A percentile compares a stretch with the other conserved stretches of the same genome.
Evolutionary conservation across 1,139 yeast genomes (phyloP).

Genomic region (Suhomyces coccinellae): DNA sequence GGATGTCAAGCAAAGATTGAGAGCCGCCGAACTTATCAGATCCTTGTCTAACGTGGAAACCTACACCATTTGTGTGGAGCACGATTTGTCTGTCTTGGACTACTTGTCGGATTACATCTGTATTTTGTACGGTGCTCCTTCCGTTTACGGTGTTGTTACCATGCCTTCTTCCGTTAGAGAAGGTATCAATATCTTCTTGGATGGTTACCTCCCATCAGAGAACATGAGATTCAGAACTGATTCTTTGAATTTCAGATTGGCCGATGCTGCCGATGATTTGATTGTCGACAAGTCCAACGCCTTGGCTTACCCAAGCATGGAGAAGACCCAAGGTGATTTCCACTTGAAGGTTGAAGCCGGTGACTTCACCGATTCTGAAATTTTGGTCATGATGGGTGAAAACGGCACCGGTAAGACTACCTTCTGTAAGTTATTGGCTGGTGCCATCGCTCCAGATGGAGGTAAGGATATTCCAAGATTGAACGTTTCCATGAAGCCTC

Average conservation of each 20-base stretch:
- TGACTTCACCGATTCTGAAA: slow-evolving; percentile 93
- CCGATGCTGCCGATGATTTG: slow-evolving; percentile 85
- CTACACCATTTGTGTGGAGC: slow-evolving; percentile 95
- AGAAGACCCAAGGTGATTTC: slow-evolving; percentile 95
- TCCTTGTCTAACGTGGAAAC: slow-evolving; percentile 71
- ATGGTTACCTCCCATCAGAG: slow-evolving; percentile 96
- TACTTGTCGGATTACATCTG: slow-evolving; percentile 95
- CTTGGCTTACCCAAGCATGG: slow-evolving; percentile 76
- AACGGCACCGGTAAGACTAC: slow-evolving; percentile 99
- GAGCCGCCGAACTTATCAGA: slow-evolving; percentile 94
- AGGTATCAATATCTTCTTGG: slow-evolving; percentile 96
- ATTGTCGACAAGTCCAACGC: slow-evolving; percentile 77
- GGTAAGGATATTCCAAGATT: slow-evolving; percentile 77
- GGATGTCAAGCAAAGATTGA: slow-evolving; percentile 97
- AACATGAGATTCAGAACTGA: slow-evolving; percentile 96
- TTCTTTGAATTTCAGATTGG: slow-evolving; percentile 87
- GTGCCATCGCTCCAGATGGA: slow-evolving; percentile 83
- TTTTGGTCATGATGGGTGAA: slow-evolving; percentile 99
- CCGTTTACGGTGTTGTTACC: slow-evolving; percentile 97
- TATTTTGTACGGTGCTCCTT: slow-evolving; percentile 95
- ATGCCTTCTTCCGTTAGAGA: slow-evolving; percentile 95
- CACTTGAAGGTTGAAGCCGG: slow-evolving; percentile 77
- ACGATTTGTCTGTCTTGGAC: slow-evolving; percentile 95
- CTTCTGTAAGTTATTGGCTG: slow-evolving; percentile 91
- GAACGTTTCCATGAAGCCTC: slow-evolving; percentile 97